Evolutionary conservation across 2,329 filamentous ascomycete species (phyloP), one percentile per base, ranked within the genome.

Genomic region (Cercospora beticola): DNA sequence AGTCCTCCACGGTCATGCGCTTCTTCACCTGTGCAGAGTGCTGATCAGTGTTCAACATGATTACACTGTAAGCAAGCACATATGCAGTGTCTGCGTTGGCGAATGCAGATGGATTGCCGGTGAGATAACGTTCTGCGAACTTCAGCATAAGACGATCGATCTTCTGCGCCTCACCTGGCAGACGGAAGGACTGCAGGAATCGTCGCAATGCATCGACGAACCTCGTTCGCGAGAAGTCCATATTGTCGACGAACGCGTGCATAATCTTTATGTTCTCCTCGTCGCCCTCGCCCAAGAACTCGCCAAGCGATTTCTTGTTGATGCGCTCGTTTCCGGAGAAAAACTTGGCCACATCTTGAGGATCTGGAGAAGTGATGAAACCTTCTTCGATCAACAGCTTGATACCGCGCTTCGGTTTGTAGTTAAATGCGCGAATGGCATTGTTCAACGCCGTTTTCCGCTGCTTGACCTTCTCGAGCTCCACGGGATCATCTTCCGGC

Each of bases 101-200:
- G 80, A 97, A 99, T 0, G 95, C 94, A 77, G 97, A 97, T 0
- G 95, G 95, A 74, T 99, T 99, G 31, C 94, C 94, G 69, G 90
- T 91, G 62, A 97, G 92, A 79, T 99, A 99, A 69, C 94, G 90
- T 80, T 98, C 94, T 9, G 95, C 95, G 81, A 98, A 99, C 79
- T 99, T 99, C 73, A 99, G 84, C 95, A 99, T 98, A 81, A 98
- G 97, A 59, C 95, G 92, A 88, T 99, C 95, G 73, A 99, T 99
- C 83, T 99, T 99, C 78, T 99, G 95, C 0, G 94, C 94, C 81
- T 99, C 95, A 69, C 95, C 95, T 0, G 95, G 95, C 14, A 99
- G 84, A 71, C 95, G 91, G 84, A 99, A 99, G 30, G 93, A 92
- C 79, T 99, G 95, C 12, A 99, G 83, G 76, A 99, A 99, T 68